Percentiles rank a stretch among this genome's conserved stretches.
These are phyloP conservation scores for Krasilnikovozyma curviuscula DNA, from an alignment of 768 basidiomycete genomes.

Conservation along the genomic window DNA sequence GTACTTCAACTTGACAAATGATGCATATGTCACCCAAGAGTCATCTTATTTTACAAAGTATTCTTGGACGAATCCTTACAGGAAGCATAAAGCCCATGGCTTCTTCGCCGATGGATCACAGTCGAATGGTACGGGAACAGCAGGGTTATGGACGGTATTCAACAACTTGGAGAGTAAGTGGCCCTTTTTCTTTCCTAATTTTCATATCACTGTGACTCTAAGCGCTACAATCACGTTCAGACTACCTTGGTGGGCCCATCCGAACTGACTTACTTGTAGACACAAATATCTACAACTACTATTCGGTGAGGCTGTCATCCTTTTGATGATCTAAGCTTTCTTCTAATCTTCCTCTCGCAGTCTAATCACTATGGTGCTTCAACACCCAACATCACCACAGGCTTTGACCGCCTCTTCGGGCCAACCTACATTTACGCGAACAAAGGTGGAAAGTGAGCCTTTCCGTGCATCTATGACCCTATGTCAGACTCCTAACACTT, in stretches of 20 bases:
- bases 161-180: constrained; percentile 11
- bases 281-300: constrained; percentile 14
- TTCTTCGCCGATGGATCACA: constrained; percentile 16
- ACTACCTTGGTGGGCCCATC: constrained; percentile 15
- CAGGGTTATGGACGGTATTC: constrained; percentile 16
- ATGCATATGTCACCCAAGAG: constrained; percentile 11
- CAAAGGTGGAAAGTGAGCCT: neutral
- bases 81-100: constrained; percentile 12
- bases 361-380: constrained; percentile 16
- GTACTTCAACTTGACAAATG: constrained; percentile 10
- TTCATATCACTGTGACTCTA: neutral
- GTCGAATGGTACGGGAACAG: too few species aligned
- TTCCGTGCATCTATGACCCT: too few species aligned
- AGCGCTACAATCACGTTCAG: neutral
- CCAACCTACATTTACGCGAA: constrained; percentile 15
- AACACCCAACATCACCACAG: constrained; percentile 14
- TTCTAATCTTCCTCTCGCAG: too few species aligned
- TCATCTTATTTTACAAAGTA: constrained; percentile 21
- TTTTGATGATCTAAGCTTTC: too few species aligned
- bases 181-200: neutral
- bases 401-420: constrained; percentile 19
- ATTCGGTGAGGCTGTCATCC: too few species aligned
- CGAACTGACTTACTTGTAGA: constrained; percentile 16
- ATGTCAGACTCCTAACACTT: too few species aligned
- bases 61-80: constrained; percentile 9